A percentile compares a stretch with the other conserved stretches of the same genome.
Conservation (phyloP, 2,329 filamentous ascomycete genomes). For the Pseudopithomyces chartarum region DNA sequence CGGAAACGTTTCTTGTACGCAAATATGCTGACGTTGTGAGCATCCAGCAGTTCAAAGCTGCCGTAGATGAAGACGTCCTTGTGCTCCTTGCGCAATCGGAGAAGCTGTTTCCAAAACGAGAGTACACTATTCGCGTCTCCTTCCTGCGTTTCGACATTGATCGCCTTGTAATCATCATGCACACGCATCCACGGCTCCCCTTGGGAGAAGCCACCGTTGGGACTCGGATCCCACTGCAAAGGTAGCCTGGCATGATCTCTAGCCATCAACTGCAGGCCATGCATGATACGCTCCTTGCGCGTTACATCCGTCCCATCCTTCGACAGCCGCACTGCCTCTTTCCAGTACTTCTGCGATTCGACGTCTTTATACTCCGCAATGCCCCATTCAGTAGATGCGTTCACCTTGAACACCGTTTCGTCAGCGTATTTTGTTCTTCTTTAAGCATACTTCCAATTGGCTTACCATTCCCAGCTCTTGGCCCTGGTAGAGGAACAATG, state of each 20-base stretch:
- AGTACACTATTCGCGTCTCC: constrained; percentile 58
- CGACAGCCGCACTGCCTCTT: constrained; percentile 36
- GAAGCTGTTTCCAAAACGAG: constrained; percentile 64
- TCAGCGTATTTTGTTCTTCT: too few species aligned
- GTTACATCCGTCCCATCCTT: constrained; percentile 39
- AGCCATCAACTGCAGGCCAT: constrained; percentile 63
- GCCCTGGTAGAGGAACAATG: constrained; percentile 64
- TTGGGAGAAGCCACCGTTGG: constrained; percentile 68
- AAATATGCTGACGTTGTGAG: constrained; percentile 60
- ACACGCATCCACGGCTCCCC: constrained; percentile 72
- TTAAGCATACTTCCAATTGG: too few species aligned
- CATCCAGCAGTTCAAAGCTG: constrained; percentile 61
- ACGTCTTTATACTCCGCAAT: constrained; percentile 69
- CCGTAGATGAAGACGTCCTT: constrained; percentile 71
- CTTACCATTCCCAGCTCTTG: constrained; percentile 62
- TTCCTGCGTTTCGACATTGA: constrained; percentile 64
- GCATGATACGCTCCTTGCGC: constrained; percentile 39
- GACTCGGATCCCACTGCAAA: constrained; percentile 69
- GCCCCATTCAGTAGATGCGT: constrained; percentile 56
- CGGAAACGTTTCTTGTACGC: constrained; percentile 47
- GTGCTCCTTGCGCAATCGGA: constrained; percentile 65
- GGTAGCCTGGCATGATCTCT: constrained; percentile 74
- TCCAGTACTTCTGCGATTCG: constrained; percentile 53
- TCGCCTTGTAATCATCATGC: constrained; percentile 63
- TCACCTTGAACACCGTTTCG: constrained; percentile 42